Evolutionary conservation across 257 asterid species (phyloP).

Genomic region (Rehmannia glutinosa): DNA sequence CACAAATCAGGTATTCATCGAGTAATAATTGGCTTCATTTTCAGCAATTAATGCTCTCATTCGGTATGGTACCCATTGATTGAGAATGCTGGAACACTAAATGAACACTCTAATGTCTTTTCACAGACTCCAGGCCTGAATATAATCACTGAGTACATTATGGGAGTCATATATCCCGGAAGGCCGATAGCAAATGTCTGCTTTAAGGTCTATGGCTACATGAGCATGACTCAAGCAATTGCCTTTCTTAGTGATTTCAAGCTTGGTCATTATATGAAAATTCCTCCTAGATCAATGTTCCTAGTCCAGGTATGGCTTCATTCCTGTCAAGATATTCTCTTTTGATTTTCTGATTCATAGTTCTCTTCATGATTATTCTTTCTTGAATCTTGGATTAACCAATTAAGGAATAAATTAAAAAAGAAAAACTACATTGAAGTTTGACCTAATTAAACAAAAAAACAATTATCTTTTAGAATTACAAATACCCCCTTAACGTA

Average conservation of each 20-base stretch:
- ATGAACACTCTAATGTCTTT: neutral
- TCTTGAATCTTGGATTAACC: neutral
- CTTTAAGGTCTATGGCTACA: conserved; percentile 69
- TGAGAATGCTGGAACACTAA: too few species aligned
- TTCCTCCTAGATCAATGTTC: conserved; percentile 85
- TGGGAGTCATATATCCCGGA: conserved; percentile 77
- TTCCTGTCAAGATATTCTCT: neutral
- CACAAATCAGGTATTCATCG: conserved; percentile 74
- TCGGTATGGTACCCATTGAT: too few species aligned
- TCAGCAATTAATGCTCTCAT: too few species aligned
- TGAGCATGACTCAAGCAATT: conserved; percentile 78
- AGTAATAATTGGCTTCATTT: too few species aligned
- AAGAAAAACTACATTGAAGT: too few species aligned
- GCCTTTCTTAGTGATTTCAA: conserved; percentile 77
- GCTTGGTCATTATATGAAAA: conserved; percentile 86
- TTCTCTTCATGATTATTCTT: neutral
- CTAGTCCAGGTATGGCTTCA: conserved; percentile 57
- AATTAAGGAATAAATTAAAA: too few species aligned
- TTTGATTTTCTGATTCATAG: too few species aligned
- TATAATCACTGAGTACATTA: conserved; percentile 58
- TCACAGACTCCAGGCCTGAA: conserved; percentile 64
- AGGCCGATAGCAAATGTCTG: conserved; percentile 73
- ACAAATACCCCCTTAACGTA: too few species aligned
- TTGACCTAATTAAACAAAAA: too few species aligned
- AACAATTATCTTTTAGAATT: too few species aligned